Percentiles rank a stretch among this genome's conserved stretches.
These are phyloP conservation scores for Pelargonium citronellum DNA, from an alignment of 441 rosid species.

Conservation along the genomic window DNA sequence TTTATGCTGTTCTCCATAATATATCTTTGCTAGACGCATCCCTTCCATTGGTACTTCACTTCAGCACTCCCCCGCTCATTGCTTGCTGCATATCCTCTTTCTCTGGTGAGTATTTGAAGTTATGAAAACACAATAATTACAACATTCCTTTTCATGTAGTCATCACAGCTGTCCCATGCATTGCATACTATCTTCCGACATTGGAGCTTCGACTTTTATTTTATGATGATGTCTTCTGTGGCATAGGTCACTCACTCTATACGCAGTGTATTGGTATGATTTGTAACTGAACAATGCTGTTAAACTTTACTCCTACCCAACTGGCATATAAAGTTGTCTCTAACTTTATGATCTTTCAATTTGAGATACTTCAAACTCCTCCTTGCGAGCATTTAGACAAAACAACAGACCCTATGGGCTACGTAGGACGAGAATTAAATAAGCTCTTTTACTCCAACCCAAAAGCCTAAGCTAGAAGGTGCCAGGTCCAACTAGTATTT, in stretches of 20 bases:
- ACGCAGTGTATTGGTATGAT: too few species aligned
- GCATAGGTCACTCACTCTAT: background rate
- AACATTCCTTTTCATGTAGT: background rate
- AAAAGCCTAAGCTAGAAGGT: too few species aligned
- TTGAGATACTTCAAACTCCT: too few species aligned
- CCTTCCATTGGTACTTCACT: conserved; percentile 93
- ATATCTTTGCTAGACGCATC: conserved; percentile 53
- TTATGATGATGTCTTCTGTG: background rate
- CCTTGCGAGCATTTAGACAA: too few species aligned
- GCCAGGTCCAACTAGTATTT: too few species aligned
- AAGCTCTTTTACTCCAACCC: too few species aligned
- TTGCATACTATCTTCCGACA: conserved; percentile 13
- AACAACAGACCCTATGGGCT: too few species aligned
- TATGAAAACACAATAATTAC: background rate
- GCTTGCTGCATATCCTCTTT: conserved; percentile 86
- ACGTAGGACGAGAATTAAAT: too few species aligned
- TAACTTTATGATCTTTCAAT: too few species aligned
- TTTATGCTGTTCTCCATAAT: conserved; percentile 28
- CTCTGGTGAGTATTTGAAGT: conserved; percentile 50
- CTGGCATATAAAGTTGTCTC: too few species aligned
- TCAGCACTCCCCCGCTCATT: conserved; percentile 88
- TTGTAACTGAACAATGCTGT: too few species aligned
- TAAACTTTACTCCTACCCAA: too few species aligned
- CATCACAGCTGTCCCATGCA: background rate
- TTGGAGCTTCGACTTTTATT: conserved; percentile 1